phyloP scores from a whole-genome alignment of 1,139 yeast genomes.

The Protomyces pachydermus region DNA sequence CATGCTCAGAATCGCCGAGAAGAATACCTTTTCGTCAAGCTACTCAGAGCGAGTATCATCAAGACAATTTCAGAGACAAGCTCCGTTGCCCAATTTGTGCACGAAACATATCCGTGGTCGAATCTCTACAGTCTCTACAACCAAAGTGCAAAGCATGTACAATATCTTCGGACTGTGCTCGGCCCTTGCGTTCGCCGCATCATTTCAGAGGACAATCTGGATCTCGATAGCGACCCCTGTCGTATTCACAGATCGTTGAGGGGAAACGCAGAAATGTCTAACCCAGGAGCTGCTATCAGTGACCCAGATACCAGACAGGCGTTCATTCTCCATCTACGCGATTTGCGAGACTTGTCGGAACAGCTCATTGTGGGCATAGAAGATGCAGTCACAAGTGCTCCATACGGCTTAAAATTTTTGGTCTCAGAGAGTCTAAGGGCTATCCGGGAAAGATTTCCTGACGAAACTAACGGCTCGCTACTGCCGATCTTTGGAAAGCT shows the following conservation, averaged over 20 bases:
- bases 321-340: constrained; percentile 70
- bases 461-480: constrained; percentile 47
- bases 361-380: constrained; percentile 51
- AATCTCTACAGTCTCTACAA: constrained; percentile 49
- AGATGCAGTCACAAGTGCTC: constrained; percentile 48
- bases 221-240: constrained; percentile 77
- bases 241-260: constrained; percentile 44
- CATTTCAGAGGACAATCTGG: constrained; percentile 54
- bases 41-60: constrained; percentile 52
- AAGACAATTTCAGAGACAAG: constrained; percentile 43
- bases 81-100: constrained; percentile 35
- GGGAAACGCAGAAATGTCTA: constrained; percentile 33
- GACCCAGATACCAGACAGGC: constrained; percentile 63
- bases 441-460: constrained; percentile 49
- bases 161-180: constrained; percentile 50
- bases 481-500: constrained; percentile 66
- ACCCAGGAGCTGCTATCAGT: constrained; percentile 61
- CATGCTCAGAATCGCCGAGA: constrained; percentile 53
- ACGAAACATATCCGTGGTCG: constrained; percentile 46
- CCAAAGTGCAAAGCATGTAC: constrained; percentile 56
- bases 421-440: constrained; percentile 43
- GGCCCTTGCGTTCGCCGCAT: constrained; percentile 50
- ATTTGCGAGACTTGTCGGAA: constrained; percentile 64
- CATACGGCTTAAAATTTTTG: constrained; percentile 57
- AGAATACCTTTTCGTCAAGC: constrained; percentile 62